Conservation (phyloP, 305 asterid genomes). For the Caryopteris hybrid region DNA sequence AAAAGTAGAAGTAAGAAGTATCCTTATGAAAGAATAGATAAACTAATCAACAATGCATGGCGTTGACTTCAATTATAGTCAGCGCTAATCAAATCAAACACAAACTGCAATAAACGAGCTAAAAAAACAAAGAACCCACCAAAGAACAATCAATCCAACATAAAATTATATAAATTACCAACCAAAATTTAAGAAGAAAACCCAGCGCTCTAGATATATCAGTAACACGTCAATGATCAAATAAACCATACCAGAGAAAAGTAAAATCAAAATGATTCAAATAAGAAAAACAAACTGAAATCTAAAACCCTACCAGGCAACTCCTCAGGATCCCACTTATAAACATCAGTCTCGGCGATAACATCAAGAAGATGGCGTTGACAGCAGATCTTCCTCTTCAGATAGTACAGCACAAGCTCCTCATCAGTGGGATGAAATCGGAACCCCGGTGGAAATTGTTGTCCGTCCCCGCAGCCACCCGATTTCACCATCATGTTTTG, state of each 20-base stretch:
- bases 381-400: slow-evolving; percentile 78
- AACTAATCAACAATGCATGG: not conserved
- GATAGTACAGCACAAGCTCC: slow-evolving; percentile 75
- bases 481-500: slow-evolving; percentile 19
- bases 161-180: not conserved
- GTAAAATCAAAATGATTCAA: not conserved
- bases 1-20: not conserved
- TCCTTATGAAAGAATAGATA: not conserved
- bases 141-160: not conserved
- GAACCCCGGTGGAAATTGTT: slow-evolving; percentile 73
- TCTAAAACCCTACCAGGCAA: slow-evolving; percentile 58
- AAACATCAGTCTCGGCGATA: slow-evolving; percentile 76
- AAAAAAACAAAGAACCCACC: not conserved
- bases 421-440: slow-evolving; percentile 97
- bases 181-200: not conserved
- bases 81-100: slow-evolving; percentile 15
- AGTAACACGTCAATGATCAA: slow-evolving; percentile 18
- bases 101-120: slow-evolving; percentile 4
- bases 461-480: slow-evolving; percentile 30
- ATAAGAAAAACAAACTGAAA: not conserved
- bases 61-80: slow-evolving; percentile 14
- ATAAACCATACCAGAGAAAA: not conserved
- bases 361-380: slow-evolving; percentile 53
- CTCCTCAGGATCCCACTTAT: slow-evolving; percentile 93
- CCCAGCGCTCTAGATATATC: not conserved